phyloP scores from a whole-genome alignment of 257 asterid genomes.

The Nicotiana knightiana region DNA sequence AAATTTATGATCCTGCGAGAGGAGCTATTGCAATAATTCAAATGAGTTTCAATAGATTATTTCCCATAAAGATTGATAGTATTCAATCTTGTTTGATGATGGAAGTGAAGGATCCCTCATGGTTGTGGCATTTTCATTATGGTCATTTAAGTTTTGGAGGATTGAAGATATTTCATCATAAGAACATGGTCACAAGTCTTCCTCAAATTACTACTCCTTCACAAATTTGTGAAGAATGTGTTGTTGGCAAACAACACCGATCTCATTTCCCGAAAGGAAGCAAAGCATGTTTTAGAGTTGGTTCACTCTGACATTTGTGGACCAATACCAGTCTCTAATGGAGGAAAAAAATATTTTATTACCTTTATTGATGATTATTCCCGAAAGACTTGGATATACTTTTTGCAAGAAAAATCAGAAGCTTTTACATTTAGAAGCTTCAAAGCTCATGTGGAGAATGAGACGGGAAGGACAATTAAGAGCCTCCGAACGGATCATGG shows the following conservation, averaged over 20 bases:
- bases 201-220: neutral
- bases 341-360: too few species aligned
- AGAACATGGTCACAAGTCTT: neutral
- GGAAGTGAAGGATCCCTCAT: neutral
- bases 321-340: too few species aligned
- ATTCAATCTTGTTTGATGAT: neutral
- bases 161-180: neutral
- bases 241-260: neutral
- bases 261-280: neutral
- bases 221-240: neutral
- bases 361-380: too few species aligned
- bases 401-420: too few species aligned
- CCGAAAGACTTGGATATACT: too few species aligned
- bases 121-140: neutral
- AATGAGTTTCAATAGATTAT: neutral
- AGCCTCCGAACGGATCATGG: too few species aligned
- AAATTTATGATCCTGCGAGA: neutral
- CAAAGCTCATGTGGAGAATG: too few species aligned
- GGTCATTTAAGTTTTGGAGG: neutral
- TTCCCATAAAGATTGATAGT: neutral
- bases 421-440: too few species aligned
- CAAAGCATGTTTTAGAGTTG: neutral
- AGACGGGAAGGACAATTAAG: too few species aligned
- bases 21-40: neutral
- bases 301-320: too few species aligned